phyloP scores from a whole-genome alignment of 2,329 filamentous ascomycete genomes.

The Cladosporium colombiae region DNA sequence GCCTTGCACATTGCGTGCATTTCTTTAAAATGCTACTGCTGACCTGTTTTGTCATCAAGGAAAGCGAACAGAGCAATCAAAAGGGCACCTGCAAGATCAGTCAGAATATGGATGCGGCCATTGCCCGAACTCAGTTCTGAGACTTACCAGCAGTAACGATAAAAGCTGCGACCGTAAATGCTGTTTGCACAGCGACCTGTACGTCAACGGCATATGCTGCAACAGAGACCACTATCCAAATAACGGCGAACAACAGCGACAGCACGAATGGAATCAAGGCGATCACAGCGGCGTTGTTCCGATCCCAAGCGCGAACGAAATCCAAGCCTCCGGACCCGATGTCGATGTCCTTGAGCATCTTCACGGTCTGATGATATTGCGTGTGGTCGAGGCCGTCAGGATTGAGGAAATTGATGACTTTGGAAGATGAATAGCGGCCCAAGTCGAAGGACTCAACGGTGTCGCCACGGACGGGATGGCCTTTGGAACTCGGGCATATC shows the following conservation, averaged over 20 bases:
- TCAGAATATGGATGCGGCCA: not conserved
- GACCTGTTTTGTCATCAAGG: not conserved
- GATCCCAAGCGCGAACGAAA: constrained; percentile 4
- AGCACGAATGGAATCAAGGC: not conserved
- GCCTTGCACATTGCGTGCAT: too few relatives aligned
- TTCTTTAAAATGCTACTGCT: not conserved
- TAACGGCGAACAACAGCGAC: not conserved
- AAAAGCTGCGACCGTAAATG: not conserved
- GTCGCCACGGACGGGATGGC: not conserved
- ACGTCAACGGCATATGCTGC: not conserved
- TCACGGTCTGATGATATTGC: not conserved
- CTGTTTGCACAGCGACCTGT: constrained; percentile 7
- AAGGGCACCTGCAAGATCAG: not conserved
- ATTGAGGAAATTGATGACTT: not conserved
- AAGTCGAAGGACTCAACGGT: not conserved
- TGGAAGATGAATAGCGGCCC: not conserved
- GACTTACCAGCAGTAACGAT: constrained; percentile 2
- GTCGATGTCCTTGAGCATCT: not conserved
- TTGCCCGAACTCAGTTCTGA: not conserved
- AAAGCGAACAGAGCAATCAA: constrained; percentile 1
- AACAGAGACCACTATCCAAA: not conserved
- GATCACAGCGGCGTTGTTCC: not conserved
- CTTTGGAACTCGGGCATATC: not conserved
- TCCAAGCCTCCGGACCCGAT: not conserved
- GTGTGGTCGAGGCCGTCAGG: not conserved